Conservation (phyloP, 176 grass and related monocot genomes). For the Rhynchospora breviuscula region DNA sequence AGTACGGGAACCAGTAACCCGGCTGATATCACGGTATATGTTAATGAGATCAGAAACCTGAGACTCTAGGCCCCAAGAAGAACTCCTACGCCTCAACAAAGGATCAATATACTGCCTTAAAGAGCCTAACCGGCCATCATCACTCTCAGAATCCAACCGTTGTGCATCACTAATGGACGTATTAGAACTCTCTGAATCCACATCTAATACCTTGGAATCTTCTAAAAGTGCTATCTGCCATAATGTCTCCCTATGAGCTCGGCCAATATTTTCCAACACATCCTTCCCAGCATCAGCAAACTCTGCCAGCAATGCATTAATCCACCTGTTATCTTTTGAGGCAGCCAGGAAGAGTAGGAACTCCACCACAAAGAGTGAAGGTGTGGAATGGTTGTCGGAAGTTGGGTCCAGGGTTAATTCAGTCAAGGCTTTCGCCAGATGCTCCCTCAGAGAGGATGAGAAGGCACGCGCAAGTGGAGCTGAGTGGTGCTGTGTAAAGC, state of each 20-base stretch:
- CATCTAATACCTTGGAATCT: conserved; percentile 41
- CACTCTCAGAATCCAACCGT: conserved; percentile 47
- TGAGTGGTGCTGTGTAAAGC: conserved; percentile 95
- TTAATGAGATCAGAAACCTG: conserved; percentile 91
- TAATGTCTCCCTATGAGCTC: conserved; percentile 69
- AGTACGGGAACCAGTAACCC: conserved; percentile 47
- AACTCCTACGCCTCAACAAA: conserved; percentile 72
- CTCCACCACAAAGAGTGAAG: conserved; percentile 86
- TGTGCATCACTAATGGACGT: conserved; percentile 41
- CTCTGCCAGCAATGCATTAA: conserved; percentile 78
- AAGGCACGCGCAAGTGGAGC: conserved; percentile 82
- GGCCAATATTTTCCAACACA: conserved; percentile 83
- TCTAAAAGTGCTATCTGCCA: conserved; percentile 70
- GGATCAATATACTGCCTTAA: conserved; percentile 97
- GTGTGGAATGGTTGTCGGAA: conserved; percentile 46
- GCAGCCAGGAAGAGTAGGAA: conserved; percentile 90
- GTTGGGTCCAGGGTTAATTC: conserved; percentile 53
- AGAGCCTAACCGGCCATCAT: conserved; percentile 71
- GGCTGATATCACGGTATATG: conserved; percentile 87
- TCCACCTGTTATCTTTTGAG: conserved; percentile 95
- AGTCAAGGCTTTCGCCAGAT: conserved; percentile 67
- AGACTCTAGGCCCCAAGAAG: conserved; percentile 86
- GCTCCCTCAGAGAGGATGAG: conserved; percentile 74
- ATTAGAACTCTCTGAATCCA: conserved; percentile 43
- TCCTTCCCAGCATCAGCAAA: conserved; percentile 85